phyloP scores from a whole-genome alignment of 2,329 filamentous ascomycete genomes.

The Sclerotinia nivalis region DNA sequence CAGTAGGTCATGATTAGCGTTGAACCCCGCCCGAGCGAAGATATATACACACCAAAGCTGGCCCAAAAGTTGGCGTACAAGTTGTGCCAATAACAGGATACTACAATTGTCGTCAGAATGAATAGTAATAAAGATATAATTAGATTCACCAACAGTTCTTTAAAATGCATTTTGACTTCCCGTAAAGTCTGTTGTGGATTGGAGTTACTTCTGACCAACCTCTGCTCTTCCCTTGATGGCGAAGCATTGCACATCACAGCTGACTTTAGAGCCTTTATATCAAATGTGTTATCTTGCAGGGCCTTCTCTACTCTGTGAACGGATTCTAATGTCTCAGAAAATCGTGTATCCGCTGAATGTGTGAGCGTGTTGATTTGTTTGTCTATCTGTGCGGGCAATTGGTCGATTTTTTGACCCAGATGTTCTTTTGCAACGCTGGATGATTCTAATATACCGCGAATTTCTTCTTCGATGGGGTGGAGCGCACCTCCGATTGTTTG shows the following conservation, averaged over 20 bases:
- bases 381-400: not conserved
- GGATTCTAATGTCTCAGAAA: not conserved
- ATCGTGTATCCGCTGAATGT: not conserved
- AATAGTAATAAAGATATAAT: not conserved
- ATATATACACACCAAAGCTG: not conserved
- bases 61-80: not conserved
- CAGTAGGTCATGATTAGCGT: not conserved
- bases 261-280: not conserved
- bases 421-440: not conserved
- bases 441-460: not conserved
- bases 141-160: not conserved
- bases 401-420: not conserved
- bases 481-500: not conserved
- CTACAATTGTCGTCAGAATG: not conserved
- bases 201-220: not conserved
- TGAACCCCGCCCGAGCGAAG: not conserved
- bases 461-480: not conserved
- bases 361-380: not conserved
- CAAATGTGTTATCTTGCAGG: not conserved
- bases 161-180: not conserved
- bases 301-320: not conserved
- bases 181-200: not conserved
- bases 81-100: slow-evolving; percentile 1
- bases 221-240: not conserved
- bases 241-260: not conserved